These are phyloP conservation scores for Sequoia sempervirens DNA, from an alignment of 75 land plant genomes.

Conservation along the genomic window DNA sequence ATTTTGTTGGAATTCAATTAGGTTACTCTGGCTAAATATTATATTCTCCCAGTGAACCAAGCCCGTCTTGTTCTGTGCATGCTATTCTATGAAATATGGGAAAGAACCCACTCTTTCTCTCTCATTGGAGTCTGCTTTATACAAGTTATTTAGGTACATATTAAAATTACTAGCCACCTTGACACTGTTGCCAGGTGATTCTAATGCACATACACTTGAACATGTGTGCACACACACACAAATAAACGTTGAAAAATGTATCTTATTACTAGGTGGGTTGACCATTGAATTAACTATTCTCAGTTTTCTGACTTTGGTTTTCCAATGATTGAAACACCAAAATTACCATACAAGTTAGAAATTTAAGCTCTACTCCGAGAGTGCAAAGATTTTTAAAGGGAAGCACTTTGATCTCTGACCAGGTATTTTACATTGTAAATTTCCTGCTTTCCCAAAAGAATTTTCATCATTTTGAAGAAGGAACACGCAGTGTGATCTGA, in stretches of 20 bases:
- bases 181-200: neutral
- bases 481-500: too few relatives aligned
- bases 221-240: neutral
- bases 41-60: neutral
- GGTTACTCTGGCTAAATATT: neutral
- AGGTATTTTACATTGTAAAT: too few relatives aligned
- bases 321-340: too few relatives aligned
- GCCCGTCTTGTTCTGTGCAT: neutral
- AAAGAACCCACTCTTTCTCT: neutral
- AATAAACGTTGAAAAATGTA: neutral
- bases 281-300: too few relatives aligned
- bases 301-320: too few relatives aligned
- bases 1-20: neutral
- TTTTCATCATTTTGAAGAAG: too few relatives aligned
- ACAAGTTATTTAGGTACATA: neutral
- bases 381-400: too few relatives aligned
- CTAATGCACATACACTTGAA: neutral
- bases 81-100: neutral
- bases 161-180: neutral
- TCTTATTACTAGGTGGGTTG: too few relatives aligned
- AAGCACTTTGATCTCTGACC: too few relatives aligned
- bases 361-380: too few relatives aligned
- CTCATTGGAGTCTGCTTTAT: neutral
- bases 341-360: too few relatives aligned
- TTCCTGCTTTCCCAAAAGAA: too few relatives aligned